A percentile compares a stretch with the other conserved stretches of the same genome.
Evolutionary conservation across 305 asterid species (phyloP).

Genomic region (Fraxinus nigra): DNA sequence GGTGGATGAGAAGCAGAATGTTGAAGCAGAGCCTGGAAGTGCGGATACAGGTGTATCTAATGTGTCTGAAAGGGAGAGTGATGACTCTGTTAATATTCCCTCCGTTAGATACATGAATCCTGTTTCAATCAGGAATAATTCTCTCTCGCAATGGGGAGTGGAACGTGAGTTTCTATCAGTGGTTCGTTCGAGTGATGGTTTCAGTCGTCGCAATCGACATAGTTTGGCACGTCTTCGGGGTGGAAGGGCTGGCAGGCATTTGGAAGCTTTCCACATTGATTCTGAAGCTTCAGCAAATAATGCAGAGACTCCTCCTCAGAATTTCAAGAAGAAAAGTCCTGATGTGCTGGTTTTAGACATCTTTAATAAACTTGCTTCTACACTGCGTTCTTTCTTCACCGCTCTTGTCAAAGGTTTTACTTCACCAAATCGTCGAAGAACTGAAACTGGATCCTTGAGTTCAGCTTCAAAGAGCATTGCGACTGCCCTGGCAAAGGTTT

Average conservation of each 20-base stretch:
- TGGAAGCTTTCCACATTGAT: conserved; percentile 87
- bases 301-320: conserved; percentile 62
- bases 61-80: conserved; percentile 87
- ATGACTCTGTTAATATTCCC: conserved; percentile 72
- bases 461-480: conserved; percentile 92
- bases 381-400: conserved; percentile 76
- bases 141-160: conserved; percentile 77
- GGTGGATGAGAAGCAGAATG: conserved; percentile 66
- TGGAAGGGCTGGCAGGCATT: conserved; percentile 76
- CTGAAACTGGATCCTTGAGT: conserved; percentile 77
- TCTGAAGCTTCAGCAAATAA: conserved; percentile 60
- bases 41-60: conserved; percentile 55
- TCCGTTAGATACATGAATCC: conserved; percentile 85
- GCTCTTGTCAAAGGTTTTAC: conserved; percentile 95
- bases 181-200: conserved; percentile 86
- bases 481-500: conserved; percentile 84
- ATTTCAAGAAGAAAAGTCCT: conserved; percentile 77
- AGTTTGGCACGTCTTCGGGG: conserved; percentile 85
- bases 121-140: conserved; percentile 59
- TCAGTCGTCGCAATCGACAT: conserved; percentile 87
- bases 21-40: conserved; percentile 63
- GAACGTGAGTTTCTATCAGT: conserved; percentile 86
- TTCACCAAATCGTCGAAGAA: conserved; percentile 86
- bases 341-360: conserved; percentile 73
- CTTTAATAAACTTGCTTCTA: conserved; percentile 74